Evolutionary conservation across 805 yeast genomes (phyloP).

Genomic region (Limtongia smithiae): DNA sequence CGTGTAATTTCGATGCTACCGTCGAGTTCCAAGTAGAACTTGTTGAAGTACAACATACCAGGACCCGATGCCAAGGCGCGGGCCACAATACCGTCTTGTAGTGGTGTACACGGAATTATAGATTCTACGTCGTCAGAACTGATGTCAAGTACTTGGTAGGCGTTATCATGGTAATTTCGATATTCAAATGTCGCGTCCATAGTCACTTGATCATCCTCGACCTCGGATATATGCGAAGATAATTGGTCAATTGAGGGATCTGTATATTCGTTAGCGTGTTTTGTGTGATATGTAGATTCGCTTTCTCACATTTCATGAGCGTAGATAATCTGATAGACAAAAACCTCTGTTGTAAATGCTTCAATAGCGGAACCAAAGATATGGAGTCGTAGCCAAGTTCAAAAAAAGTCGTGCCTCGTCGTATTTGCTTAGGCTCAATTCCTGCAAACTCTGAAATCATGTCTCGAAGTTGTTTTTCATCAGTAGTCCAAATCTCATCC

Average conservation of each 20-base stretch:
- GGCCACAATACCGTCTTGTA: constrained; percentile 31
- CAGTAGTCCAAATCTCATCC: constrained; percentile 2
- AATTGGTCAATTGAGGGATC: constrained; percentile 17
- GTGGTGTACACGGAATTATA: constrained; percentile 29
- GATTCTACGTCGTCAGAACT: constrained; percentile 19
- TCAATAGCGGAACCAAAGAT: constrained; percentile 24
- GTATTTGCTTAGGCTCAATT: neutral
- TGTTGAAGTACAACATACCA: constrained; percentile 18
- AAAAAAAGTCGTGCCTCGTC: constrained; percentile 21
- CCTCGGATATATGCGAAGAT: neutral
- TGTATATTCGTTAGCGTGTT: neutral
- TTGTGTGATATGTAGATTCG: neutral
- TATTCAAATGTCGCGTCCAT: neutral
- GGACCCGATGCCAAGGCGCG: constrained; percentile 11
- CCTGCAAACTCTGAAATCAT: constrained; percentile 1
- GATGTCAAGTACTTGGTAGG: constrained; percentile 12
- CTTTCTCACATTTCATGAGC: constrained; percentile 11
- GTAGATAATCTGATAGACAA: constrained; percentile 5
- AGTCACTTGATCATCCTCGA: neutral
- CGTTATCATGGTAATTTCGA: constrained; percentile 15
- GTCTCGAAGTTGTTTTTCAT: constrained; percentile 15
- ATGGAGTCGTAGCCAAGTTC: constrained; percentile 33
- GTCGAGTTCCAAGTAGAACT: constrained; percentile 14
- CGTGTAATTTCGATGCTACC: constrained; percentile 14
- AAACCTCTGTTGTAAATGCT: constrained; percentile 6